Evolutionary conservation across 2,329 filamentous ascomycete genomes (phyloP), one percentile per base, ranked within the genome.

Genomic region (Chrysoporthe austroafricana): DNA sequence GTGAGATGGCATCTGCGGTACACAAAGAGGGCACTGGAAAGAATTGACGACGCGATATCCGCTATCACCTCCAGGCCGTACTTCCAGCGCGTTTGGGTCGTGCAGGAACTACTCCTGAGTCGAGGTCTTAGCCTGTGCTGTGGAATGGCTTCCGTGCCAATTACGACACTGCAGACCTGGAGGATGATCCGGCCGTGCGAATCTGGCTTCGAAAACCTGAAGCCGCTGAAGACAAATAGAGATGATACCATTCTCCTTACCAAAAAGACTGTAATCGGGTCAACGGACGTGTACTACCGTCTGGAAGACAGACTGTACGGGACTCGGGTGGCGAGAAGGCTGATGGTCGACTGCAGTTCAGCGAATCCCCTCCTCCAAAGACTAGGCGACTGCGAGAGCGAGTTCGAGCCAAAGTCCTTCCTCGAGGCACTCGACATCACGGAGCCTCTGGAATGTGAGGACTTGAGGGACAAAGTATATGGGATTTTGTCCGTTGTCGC

Each of bases 31-130:
- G 26, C 26, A 26, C 26, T 26, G 26, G 26, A 26, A 26, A 26
- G 26, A 26, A 26, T 26, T 26, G 26, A 26, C 26, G 26, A 26
- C 26, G 26, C 26, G 26, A 26, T 26, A 26, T 26, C 26, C 26
- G 26, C 26, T 26, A 26, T 26, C 26, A 26, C 26, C 26, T 26
- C 26, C 26, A 26, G 26, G 26, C 18, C 48, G 0, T 69, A 66
- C 52, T 69, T 66, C 34, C 4, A 11, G 1, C 56, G 67, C 7
- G 64, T 69, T 4, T 69, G 67, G 67, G 43, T 66, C 1, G 61
- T 57, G 18, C 67, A 69, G 42, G 64, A 69, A 6, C 1, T 69
- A 1, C 61, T 56, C 13, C 50, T 64, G 1, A 60, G 63, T 2
- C 43, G 3, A 0, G 2, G 42, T 0, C 16, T 61, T 2, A 6